phyloP scores from a whole-genome alignment of 768 basidiomycete species.

The Mycena galericulata region DNA sequence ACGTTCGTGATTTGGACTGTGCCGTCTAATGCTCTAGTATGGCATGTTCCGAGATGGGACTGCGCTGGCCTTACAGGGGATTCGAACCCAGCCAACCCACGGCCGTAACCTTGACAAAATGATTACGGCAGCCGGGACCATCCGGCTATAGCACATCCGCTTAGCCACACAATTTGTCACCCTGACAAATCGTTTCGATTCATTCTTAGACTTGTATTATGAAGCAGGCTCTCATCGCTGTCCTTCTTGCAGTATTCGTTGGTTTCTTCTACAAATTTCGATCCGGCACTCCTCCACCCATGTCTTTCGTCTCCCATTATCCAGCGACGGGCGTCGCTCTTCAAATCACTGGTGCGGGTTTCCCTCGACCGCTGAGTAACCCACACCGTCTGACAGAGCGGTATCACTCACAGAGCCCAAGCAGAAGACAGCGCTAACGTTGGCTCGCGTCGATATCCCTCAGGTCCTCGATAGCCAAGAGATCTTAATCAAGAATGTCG shows the following conservation, averaged over 20 bases:
- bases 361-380: conserved; percentile 17
- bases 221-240: conserved; percentile 16
- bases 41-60: too few species aligned
- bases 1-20: too few species aligned
- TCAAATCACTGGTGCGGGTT: conserved; percentile 23
- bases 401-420: conserved; percentile 18
- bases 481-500: conserved; percentile 21
- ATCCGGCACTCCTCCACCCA: conserved; percentile 15
- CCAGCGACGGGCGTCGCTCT: conserved; percentile 21
- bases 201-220: conserved; percentile 15
- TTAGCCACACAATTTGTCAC: too few species aligned
- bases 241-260: conserved; percentile 20
- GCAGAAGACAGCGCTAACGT: conserved; percentile 22
- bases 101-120: too few species aligned
- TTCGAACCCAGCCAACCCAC: too few species aligned
- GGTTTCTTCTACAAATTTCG: conserved; percentile 23
- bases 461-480: conserved; percentile 21
- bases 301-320: conserved; percentile 23
- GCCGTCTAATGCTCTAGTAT: too few species aligned
- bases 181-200: conserved; percentile 21
- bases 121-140: too few species aligned
- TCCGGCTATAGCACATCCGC: too few species aligned
- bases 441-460: conserved; percentile 25
- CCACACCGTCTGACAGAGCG: conserved; percentile 13
- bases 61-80: too few species aligned